Base-by-base conservation (phyloP, 2,329 filamentous ascomycete genomes). In the Neopestalotiopsis sp. region DNA sequence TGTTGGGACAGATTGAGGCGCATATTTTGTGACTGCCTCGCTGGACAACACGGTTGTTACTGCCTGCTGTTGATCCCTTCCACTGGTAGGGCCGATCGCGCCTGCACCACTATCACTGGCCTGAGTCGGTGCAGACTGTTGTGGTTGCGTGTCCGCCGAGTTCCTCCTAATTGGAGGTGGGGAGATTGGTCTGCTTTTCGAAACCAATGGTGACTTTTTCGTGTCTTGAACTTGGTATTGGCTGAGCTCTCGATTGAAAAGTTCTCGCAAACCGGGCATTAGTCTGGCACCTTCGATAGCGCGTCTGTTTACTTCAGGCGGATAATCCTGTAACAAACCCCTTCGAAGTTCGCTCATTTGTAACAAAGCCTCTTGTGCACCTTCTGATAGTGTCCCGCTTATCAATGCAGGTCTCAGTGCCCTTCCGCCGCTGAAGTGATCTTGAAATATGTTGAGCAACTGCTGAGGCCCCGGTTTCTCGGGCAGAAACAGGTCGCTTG, bases 361-460 rank as follows among this genome's bases (percentile, higher is more conserved):
- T n/a, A 52, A 49, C 49, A 68, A 60, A 9, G 67, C 67, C 17
- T 42, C 34, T 40, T 68, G 59, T 17, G 60, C 60, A 32, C 4
- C 52, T 34, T n/a, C 40, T 17, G 61, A 68, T 20, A 68, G 24
- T 4, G 60, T 65, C 4, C 61, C 61, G 6, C 13, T n/a, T 3
- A 63, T 12, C 17, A 67, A 40, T 6, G 57, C 34, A 24, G 10
- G 20, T 4, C 65, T 32, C 24, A 67, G 28, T 7, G 10, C 38
- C 34, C 12, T 20, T 9, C 65, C 65, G 4, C 57, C 61, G 32
- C 34, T 42, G 32, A 61, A n/a, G 24, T 67, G 57, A 17, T 61
- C 13, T 20, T 42, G 56, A 9, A 42, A 63, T 3, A 40, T n/a
- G 20, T 9, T 38, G 34, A 20, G 24, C 20, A 30, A 5, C 20